Evolutionary conservation across 2,329 filamentous ascomycete genomes (phyloP), one percentile per base, ranked within the genome.

Genomic region (Apiospora pterosperma): DNA sequence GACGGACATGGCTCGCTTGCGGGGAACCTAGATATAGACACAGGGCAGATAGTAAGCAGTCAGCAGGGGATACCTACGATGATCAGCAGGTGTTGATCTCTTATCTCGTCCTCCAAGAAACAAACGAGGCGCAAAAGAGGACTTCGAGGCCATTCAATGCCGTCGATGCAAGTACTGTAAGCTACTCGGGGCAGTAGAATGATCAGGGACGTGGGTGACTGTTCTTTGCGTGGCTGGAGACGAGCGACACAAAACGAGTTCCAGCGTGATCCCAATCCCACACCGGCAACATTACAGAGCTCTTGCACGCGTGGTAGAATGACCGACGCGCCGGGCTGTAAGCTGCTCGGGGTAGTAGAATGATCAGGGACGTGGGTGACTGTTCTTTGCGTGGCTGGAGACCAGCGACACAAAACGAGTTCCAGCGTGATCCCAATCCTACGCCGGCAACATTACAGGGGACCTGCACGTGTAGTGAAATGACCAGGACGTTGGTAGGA

Each of bases 251-350:
- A 11, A 48, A 28, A 16, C 36, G 38, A 31, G 59, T 61, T 38
- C 58, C 58, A n/a, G n/a, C 58, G 58, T 23, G 58, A 31, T 59
- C 58, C 58, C 34, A 21, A 59, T 36, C 58, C 58, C 38, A 59
- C 58, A 16, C 58, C 19, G 14, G 14, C n/a, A 21, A 16, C 12
- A 5, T 38, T n/a, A 25, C 48, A 14, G 48, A n/a, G 38, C 38
- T 21, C 41, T n/a, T 42, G n/a, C 41, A 21, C 41, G 21, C 12
- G n/a, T 21, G 23, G 7, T n/a, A n/a, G n/a, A 42, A 41, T 10
- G 39, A 41, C 19, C 39, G n/a, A n/a, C n/a, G n/a, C n/a, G 11
- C 21, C n/a, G 42, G 23, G 28, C 16, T 48, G 42, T 23, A 48
- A 48, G 42, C 42, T 48, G 23, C n/a, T 23, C 14, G 11, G 41